Base-by-base conservation (phyloP, 192 early-diverging fungal genomes). In the Chytriomyces confervae region DNA sequence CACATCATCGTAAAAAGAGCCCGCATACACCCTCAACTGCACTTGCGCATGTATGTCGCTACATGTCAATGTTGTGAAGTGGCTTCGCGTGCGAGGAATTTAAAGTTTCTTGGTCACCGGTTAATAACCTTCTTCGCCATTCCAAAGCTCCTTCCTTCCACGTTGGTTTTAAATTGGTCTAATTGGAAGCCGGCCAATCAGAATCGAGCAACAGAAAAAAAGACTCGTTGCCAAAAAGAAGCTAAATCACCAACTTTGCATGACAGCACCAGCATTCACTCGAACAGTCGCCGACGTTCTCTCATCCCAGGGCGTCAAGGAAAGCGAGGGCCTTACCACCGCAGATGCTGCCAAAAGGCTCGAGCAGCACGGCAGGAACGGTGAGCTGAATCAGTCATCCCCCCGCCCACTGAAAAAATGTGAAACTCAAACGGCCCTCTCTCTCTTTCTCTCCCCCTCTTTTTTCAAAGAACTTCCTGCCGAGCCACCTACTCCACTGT, bases 401-500 rank as follows among this genome's bases (percentile, higher is more conserved):
- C 68, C 49, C n/a, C 68, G 7, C 47, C 69, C 20, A 20, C 16
- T 23, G 24, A 16, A 16, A 20, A 29, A 24, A 16, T 43, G 13
- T 23, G 65, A 1, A 20, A 18, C 43, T 29, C 18, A 2, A 16
- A 36, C 24, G 18, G 24, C n/a, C 11, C 23, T 48, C 18, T 11
- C 43, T 16, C 13, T 64, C 50, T n/a, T 3, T 24, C 49, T 47
- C 44, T 68, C 46, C 10, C 62, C 11, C 3, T 72, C 3, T 43
- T 63, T 62, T 27, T 24, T 57, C 43, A 5, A 46, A 88, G 96
- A 95, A 84, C 89, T 99, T 50, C 95, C 97, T 66, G 91, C 94
- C 61, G 95, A 98, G 48, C 92, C 94, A 47, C 85, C 91, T n/a
- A 97, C 95, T 6, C 95, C 98, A 13, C 83, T 98, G 5, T 96